Conservation (phyloP, 768 basidiomycete species). For the Boletus coccyginus region DNA sequence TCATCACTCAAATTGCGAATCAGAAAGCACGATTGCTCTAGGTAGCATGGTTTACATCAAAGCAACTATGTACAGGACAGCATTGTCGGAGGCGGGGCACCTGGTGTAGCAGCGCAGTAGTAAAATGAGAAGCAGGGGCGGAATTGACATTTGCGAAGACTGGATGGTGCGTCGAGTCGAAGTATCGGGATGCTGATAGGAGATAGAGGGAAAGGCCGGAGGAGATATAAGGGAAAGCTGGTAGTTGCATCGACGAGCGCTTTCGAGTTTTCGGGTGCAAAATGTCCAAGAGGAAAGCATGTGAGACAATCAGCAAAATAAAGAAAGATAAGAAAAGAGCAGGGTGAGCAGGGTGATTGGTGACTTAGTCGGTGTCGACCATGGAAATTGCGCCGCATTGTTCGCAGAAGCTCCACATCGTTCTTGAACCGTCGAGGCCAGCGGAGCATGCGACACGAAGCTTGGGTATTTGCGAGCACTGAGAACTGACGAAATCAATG, state of each 20-base stretch:
- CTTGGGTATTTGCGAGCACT: constrained; percentile 80
- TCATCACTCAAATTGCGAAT: background rate
- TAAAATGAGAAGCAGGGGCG: constrained; percentile 16
- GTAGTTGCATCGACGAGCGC: constrained; percentile 24
- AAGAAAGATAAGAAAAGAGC: constrained; percentile 27
- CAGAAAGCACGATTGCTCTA: constrained; percentile 13
- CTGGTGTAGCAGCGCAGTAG: constrained; percentile 21
- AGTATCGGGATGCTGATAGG: constrained; percentile 13
- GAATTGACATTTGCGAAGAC: constrained; percentile 17
- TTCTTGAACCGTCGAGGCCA: constrained; percentile 60
- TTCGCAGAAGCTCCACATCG: constrained; percentile 89
- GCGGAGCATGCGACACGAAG: constrained; percentile 76
- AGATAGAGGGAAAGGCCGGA: constrained; percentile 12
- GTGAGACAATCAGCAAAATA: constrained; percentile 31
- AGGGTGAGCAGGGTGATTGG: background rate
- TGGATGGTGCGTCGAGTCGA: constrained; percentile 24
- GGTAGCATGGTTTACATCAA: constrained; percentile 25
- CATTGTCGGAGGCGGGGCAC: constrained; percentile 19
- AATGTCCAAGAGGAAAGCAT: constrained; percentile 23
- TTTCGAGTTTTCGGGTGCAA: constrained; percentile 24
- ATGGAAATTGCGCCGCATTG: constrained; percentile 87
- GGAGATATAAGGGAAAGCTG: constrained; percentile 7
- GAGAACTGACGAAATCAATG: constrained; percentile 40
- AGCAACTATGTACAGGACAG: constrained; percentile 30
- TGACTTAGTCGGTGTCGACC: constrained; percentile 65